Conservation (phyloP, 768 basidiomycete species). For the Pleurotus sapidus region DNA sequence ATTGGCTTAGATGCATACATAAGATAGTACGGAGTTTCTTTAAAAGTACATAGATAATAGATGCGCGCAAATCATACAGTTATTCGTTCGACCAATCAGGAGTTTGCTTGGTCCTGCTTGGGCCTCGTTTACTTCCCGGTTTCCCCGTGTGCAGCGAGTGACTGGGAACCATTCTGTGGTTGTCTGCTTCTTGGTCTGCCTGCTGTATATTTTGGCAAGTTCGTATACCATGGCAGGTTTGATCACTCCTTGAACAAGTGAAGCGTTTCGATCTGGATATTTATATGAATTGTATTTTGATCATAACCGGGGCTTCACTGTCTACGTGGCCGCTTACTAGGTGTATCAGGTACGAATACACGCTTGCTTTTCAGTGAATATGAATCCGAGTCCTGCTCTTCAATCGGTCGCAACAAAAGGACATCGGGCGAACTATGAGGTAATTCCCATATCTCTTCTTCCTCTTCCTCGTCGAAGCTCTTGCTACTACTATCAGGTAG, state of each 20-base stretch:
- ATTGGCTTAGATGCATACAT: not conserved
- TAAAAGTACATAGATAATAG: not conserved
- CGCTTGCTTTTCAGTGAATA: not conserved
- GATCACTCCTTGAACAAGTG: no score
- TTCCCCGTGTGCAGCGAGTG: no score
- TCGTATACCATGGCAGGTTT: no score
- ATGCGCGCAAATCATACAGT: no score
- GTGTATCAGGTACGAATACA: slow-evolving; percentile 12
- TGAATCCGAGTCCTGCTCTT: slow-evolving; percentile 3
- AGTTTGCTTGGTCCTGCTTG: no score
- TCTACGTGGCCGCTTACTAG: slow-evolving; percentile 17
- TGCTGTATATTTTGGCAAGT: no score
- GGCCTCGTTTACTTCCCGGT: no score
- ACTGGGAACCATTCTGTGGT: no score
- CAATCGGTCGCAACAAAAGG: slow-evolving; percentile 24
- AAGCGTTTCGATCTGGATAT: not conserved
- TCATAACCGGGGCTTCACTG: not conserved
- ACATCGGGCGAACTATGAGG: slow-evolving; percentile 40
- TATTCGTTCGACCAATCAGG: no score
- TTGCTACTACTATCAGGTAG: not conserved
- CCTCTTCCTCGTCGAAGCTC: slow-evolving; percentile 23
- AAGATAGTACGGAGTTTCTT: not conserved
- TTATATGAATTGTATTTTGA: not conserved
- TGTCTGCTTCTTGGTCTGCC: no score
- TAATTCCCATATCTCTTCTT: slow-evolving; percentile 38